Evolutionary conservation across 2,329 filamentous ascomycete genomes (phyloP), one percentile per base, ranked within the genome.

Genomic region (Trichothecium roseum): DNA sequence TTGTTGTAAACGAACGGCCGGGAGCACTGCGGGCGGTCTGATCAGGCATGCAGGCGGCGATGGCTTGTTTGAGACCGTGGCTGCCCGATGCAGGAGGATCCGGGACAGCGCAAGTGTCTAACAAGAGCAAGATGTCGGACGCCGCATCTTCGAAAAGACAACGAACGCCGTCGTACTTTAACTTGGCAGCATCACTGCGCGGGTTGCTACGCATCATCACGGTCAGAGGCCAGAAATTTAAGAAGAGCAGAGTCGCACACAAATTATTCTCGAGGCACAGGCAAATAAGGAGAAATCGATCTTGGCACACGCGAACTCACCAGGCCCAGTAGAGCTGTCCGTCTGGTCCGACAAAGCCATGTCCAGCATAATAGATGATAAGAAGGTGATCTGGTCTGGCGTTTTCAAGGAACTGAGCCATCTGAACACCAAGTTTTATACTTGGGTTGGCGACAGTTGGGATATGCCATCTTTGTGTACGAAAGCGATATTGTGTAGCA

Each of bases 301-400:
- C 20, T 24, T 24, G 10, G 20, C 20, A 10, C 20, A 6, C 20
- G 20, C 20, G 35, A 37, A 66, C 74, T 62, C 64, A 81, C 76
- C 72, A 73, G 38, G 76, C 73, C 76, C 76, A 81, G 52, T 77
- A 79, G 18, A 79, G 59, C 52, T 79, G 72, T 46, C 69, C 69
- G 50, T 80, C 72, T 9, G 62, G 45, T n/a, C 68, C 68, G 28
- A 72, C 58, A 45, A 68, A 78, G 43, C 74, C 72, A 48, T 77
- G 62, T 20, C 76, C 76, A 42, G 71, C 70, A 50, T 81, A 81
- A 51, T 79, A 78, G 42, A 81, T 66, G 41, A 81, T 74, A 42
- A 79, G 55, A 16, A 81, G 63, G 46, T 79, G 73, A 43, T 78
- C 71, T 22, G 69, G 63, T 27, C 63, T 57, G 18, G 72, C 68